Percentiles rank a stretch among this genome's conserved stretches.
These are phyloP conservation scores for Cryptococcus amylolentus DNA, from an alignment of 1,284 basidiomycete genomes.

Conservation along the genomic window DNA sequence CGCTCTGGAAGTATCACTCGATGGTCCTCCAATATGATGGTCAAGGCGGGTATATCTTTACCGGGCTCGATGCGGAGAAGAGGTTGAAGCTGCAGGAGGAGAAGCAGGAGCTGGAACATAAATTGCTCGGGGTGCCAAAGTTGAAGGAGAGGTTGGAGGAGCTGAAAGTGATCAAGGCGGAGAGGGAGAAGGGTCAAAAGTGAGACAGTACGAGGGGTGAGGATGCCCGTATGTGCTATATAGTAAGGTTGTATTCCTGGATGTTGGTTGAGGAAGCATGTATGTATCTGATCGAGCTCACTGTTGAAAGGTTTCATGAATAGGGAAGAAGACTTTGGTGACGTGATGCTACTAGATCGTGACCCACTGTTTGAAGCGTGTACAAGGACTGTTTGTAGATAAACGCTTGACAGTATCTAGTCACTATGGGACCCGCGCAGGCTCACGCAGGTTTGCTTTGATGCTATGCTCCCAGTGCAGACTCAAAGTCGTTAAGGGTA, in stretches of 20 bases:
- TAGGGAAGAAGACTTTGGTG: too few species aligned
- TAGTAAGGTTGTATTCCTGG: too few species aligned
- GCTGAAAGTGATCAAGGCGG: slow-evolving; percentile 54
- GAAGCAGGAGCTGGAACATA: slow-evolving; percentile 77
- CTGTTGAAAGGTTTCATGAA: too few species aligned
- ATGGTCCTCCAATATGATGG: slow-evolving; percentile 82
- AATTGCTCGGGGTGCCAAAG: slow-evolving; percentile 79
- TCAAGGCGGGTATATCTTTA: slow-evolving; percentile 61
- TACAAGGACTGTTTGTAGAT: too few species aligned
- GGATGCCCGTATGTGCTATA: too few species aligned
- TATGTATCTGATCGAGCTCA: not conserved
- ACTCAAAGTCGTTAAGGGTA: too few species aligned
- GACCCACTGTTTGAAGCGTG: too few species aligned
- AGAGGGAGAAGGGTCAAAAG: slow-evolving; percentile 20
- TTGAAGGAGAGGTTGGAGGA: slow-evolving; percentile 69
- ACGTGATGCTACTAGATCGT: too few species aligned
- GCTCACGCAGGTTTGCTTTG: too few species aligned
- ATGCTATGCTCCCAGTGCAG: too few species aligned
- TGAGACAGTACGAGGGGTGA: not conserved
- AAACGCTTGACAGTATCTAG: too few species aligned
- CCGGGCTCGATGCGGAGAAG: slow-evolving; percentile 85
- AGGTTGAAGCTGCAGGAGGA: slow-evolving; percentile 89
- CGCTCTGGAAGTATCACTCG: slow-evolving; percentile 91
- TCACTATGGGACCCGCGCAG: too few species aligned
- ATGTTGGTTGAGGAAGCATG: not conserved